Base-by-base conservation (phyloP, 163 green algal genomes). In the Chlorella variabilis region DNA sequence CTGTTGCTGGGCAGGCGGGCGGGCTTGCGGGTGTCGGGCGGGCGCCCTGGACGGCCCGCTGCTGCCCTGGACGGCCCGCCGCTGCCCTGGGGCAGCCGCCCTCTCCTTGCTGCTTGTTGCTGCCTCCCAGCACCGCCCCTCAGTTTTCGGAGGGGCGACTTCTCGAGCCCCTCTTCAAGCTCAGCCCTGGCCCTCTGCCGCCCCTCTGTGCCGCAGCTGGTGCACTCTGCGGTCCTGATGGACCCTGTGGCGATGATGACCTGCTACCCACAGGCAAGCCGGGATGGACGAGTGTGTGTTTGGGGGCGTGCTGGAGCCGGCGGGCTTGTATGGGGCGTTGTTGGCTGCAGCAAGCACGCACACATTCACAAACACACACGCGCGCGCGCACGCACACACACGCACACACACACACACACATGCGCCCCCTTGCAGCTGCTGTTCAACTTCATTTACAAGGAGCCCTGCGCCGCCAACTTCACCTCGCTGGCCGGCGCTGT, bases 231-330 rank as follows among this genome's bases (percentile, higher is more conserved):
- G 48, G 68, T 67, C 48, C 42, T 92, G 54, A 61, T 93, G 45
- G 89, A 93, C 73, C 89, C 89, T 4, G 89, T 93, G 8, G 88
- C 83, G 71, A 82, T 91, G 80, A 54, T 93, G 71, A 90, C 86
- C 0, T 92, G 86, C 87, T 88, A 85, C 45, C 89, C 89, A 0
- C 76, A 83, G 66, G 75, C 31, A 62, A 74, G 74, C 2, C 11
- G 27, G 54, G 3, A 2, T 34, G 49, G 21, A 36, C 4, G 34
- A 1, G 3, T 68, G 11, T 4, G 31, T 66, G 17, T 77, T 54
- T 54, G 42, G 8, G 41, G 39, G 23, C 15, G 45, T 51, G 42
- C 45, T 20, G 4, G 39, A n/a, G n/a, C n/a, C n/a, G n/a, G n/a
- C n/a, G n/a, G n/a, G n/a, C n/a, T n/a, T n/a, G n/a, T n/a, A n/a